Evolutionary conservation across 208 protist genomes (phyloP).

Genomic region (Trypanosoma congolense): DNA sequence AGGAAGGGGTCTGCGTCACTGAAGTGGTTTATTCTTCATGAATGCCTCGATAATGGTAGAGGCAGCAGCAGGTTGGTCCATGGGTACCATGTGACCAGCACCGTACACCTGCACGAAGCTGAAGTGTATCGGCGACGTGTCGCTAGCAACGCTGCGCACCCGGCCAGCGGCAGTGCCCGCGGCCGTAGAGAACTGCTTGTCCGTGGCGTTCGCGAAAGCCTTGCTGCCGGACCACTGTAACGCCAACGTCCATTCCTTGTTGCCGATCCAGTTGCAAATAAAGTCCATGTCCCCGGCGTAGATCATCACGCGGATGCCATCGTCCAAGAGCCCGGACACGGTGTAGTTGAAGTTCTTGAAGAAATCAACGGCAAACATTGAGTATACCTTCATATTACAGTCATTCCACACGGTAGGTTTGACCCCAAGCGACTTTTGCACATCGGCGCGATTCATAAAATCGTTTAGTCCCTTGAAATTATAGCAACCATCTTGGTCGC

Average conservation of each 20-base stretch:
- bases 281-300: conserved; percentile 91
- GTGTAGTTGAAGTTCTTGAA: conserved; percentile 58
- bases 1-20: neutral
- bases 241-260: conserved; percentile 64
- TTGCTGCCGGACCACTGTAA: conserved; percentile 70
- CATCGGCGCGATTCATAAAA: conserved; percentile 56
- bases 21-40: conserved; percentile 22
- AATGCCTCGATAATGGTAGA: conserved; percentile 45
- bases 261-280: conserved; percentile 92
- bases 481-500: conserved; percentile 78
- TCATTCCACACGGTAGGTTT: conserved; percentile 33
- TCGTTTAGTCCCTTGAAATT: conserved; percentile 42
- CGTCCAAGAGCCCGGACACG: conserved; percentile 52
- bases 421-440: conserved; percentile 60
- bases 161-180: conserved; percentile 22
- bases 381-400: conserved; percentile 47
- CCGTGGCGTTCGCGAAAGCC: conserved; percentile 45
- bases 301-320: conserved; percentile 77
- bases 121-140: conserved; percentile 28
- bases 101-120: conserved; percentile 78
- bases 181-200: conserved; percentile 20
- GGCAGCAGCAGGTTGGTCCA: conserved; percentile 68
- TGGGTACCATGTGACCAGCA: conserved; percentile 88
- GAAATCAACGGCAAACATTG: conserved; percentile 56
- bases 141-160: conserved; percentile 19